Conservation (phyloP, 2,329 filamentous ascomycete genomes). For the Rosellinia necatrix region DNA sequence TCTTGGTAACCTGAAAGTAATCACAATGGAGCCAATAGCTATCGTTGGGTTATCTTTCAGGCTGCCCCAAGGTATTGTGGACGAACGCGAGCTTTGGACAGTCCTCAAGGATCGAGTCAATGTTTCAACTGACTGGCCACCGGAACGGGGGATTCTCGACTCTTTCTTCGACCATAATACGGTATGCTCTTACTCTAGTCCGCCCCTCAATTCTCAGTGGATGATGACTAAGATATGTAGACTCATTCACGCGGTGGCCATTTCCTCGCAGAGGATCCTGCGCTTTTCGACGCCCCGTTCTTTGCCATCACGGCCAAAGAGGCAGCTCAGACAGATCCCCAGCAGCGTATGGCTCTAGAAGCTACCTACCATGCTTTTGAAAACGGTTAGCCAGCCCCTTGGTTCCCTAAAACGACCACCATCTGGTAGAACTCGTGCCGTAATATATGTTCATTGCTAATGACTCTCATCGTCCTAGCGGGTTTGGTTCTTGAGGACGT, state of each 20-base stretch:
- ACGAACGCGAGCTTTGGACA: background rate
- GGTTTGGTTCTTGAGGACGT: background rate
- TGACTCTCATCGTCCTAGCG: too few species aligned
- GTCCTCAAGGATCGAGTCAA: background rate
- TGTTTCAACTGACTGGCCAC: background rate
- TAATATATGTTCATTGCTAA: too few species aligned
- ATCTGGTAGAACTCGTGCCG: too few species aligned
- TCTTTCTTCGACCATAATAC: background rate
- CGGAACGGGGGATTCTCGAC: background rate
- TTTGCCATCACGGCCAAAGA: slow-evolving; percentile 10
- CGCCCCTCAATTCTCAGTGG: too few species aligned
- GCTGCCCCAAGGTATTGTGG: background rate
- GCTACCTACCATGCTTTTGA: slow-evolving; percentile 8
- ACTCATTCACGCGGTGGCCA: background rate
- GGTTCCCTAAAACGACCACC: too few species aligned
- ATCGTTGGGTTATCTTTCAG: background rate
- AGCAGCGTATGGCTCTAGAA: slow-evolving; percentile 5
- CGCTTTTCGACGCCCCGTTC: slow-evolving; percentile 10
- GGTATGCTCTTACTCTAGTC: background rate
- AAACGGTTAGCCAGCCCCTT: background rate
- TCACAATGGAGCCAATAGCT: too few species aligned
- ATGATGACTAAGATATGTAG: background rate
- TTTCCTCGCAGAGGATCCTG: background rate
- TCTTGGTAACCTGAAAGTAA: too few species aligned
- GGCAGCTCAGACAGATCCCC: background rate